Percentiles rank a stretch among this genome's conserved stretches.
These are phyloP conservation scores for Nothomitra cinnamomea DNA, from an alignment of 2,329 filamentous ascomycete genomes.

Conservation along the genomic window DNA sequence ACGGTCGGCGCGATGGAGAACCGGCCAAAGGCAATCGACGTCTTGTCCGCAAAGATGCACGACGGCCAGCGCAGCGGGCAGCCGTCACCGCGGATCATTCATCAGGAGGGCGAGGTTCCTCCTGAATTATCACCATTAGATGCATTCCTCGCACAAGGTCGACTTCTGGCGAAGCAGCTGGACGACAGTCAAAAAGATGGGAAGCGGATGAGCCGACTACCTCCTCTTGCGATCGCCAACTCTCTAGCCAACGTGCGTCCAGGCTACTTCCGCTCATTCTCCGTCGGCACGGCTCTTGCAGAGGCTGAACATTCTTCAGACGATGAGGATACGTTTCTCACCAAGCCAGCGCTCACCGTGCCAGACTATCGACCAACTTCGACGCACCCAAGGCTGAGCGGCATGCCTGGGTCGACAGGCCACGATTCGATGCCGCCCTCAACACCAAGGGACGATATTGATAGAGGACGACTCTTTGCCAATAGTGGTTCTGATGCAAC, in stretches of 20 bases:
- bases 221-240: slow-evolving; percentile 66
- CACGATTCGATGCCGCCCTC: not conserved
- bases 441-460: not conserved
- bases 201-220: slow-evolving; percentile 67
- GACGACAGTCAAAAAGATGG: slow-evolving; percentile 57
- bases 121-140: slow-evolving; percentile 88
- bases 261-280: slow-evolving; percentile 65
- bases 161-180: slow-evolving; percentile 71
- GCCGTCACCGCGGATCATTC: slow-evolving; percentile 48
- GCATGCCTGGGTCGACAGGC: slow-evolving; percentile 11
- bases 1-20: not conserved
- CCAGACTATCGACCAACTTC: slow-evolving; percentile 45
- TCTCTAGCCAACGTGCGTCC: slow-evolving; percentile 57
- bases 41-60: not conserved
- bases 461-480: not conserved
- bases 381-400: slow-evolving; percentile 59
- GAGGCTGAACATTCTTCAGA: slow-evolving; percentile 29
- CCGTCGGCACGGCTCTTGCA: slow-evolving; percentile 22
- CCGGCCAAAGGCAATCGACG: not conserved
- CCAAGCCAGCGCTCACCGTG: slow-evolving; percentile 17
- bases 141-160: slow-evolving; percentile 83
- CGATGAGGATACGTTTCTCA: slow-evolving; percentile 16
- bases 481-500: not conserved
- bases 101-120: slow-evolving; percentile 64
- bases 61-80: slow-evolving; percentile 2